Base-by-base conservation (phyloP, 805 yeast genomes). In the Candida maesae region DNA sequence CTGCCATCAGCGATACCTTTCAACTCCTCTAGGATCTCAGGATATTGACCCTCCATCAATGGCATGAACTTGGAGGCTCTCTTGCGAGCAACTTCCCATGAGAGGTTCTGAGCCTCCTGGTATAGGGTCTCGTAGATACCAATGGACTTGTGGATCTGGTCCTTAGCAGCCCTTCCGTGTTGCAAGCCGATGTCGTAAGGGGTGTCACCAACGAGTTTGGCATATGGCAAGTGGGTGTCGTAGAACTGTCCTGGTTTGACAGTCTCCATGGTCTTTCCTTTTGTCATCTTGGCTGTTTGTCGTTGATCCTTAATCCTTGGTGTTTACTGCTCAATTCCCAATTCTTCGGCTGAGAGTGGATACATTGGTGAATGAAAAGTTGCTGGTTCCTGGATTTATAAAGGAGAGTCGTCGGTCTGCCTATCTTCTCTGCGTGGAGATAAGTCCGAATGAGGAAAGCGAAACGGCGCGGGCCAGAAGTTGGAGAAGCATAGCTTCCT, bases 1-100 rank as follows among this genome's bases (percentile, higher is more conserved):
- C 68, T 59, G 2, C 73, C 72, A 11, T 59, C 61, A 2, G 71
- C 65, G 21, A 68, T 52, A 13, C 71, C 73, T 36, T 52, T 38
- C 33, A 67, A 42, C 47, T 67, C 71, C 14, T 64, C 63, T 20
- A 56, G 39, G 23, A 65, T 49, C 17, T 64, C 67, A 3, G 60
- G 59, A 47, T 58, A 55, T 30, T 41, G 24, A 15, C 34, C 18
- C 36, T 61, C 43, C 12, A 67, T 39, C 32, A 53, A 37, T 2
- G 63, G 60, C 11, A 60, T 38, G 46, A 60, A 67, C 28, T 45
- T 50, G 14, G 39, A 17, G 7, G 64, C 61, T 17, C 56, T 47
- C n/a, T 36, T 35, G 29, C 49, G 46, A 8, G 67, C 69, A 24
- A 49, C 51, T 4, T 50, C 51, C 64, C 71, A 67, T 8, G 40